These are phyloP conservation scores for Histomonas meleagridis DNA, from an alignment of 208 protist species.

Conservation along the genomic window DNA sequence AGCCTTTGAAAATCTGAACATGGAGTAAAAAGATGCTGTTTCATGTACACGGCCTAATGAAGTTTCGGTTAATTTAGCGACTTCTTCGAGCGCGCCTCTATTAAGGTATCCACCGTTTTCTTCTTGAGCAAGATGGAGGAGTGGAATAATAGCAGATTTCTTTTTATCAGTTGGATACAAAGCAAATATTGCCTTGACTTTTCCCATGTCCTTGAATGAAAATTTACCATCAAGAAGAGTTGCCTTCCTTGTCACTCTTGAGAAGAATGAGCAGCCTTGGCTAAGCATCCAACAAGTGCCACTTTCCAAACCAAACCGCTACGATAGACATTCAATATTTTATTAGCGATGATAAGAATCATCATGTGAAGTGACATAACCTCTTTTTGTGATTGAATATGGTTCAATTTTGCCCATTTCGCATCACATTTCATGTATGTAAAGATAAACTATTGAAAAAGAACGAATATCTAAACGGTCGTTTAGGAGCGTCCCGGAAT, in stretches of 20 bases:
- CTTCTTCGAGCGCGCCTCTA: neutral
- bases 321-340: too few relatives aligned
- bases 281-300: too few relatives aligned
- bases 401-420: too few relatives aligned
- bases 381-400: too few relatives aligned
- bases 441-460: too few relatives aligned
- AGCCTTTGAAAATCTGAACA: neutral
- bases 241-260: neutral
- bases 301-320: too few relatives aligned
- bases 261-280: too few relatives aligned
- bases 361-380: too few relatives aligned
- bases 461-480: too few relatives aligned
- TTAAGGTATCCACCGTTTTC: constrained; percentile 13
- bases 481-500: too few relatives aligned
- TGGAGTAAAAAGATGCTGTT: constrained; percentile 16
- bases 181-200: neutral
- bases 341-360: too few relatives aligned
- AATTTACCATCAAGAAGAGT: neutral
- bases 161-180: neutral
- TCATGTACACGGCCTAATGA: neutral
- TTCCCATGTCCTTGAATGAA: neutral
- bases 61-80: neutral
- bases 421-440: too few relatives aligned
- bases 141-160: neutral
- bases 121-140: neutral